phyloP scores from a whole-genome alignment of 306 rosid genomes.

The Fragaria iinumae region DNA sequence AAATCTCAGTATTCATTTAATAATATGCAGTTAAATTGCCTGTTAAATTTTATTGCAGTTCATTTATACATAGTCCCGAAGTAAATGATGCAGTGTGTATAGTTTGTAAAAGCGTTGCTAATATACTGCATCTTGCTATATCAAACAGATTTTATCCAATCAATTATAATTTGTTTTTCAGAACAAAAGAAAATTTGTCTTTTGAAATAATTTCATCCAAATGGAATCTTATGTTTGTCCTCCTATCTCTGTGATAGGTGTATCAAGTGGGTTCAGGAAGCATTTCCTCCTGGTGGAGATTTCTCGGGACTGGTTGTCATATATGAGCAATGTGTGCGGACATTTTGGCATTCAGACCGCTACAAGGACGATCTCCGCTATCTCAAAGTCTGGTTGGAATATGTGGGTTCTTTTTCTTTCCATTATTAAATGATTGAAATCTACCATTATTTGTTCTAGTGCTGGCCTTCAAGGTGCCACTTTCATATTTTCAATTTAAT shows the following conservation, averaged over 20 bases:
- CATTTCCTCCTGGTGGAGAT: slow-evolving; percentile 93
- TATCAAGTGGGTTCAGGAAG: slow-evolving; percentile 94
- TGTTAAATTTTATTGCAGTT: not conserved
- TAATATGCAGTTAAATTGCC: not conserved
- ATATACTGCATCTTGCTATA: not conserved
- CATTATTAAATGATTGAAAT: not conserved
- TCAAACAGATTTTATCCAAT: not conserved
- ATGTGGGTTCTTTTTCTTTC: slow-evolving; percentile 41
- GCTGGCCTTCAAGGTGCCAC: not conserved
- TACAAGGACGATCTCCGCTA: slow-evolving; percentile 86
- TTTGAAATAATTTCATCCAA: not conserved
- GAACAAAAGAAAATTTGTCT: not conserved
- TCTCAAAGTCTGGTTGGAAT: slow-evolving; percentile 96
- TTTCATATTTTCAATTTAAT: not conserved
- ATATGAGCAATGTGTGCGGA: slow-evolving; percentile 85
- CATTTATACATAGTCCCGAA: not conserved
- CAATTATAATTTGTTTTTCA: not conserved
- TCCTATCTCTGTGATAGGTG: slow-evolving; percentile 47
- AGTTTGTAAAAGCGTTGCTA: not conserved
- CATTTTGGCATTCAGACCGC: slow-evolving; percentile 83
- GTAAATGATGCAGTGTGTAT: not conserved
- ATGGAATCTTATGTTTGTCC: not conserved
- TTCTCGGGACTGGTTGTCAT: slow-evolving; percentile 79
- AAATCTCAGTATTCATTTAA: not conserved
- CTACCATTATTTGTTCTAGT: not conserved